A percentile compares a stretch with the other conserved stretches of the same genome.
Conservation (phyloP, 768 basidiomycete genomes). For the Lentinula aciculospora region DNA sequence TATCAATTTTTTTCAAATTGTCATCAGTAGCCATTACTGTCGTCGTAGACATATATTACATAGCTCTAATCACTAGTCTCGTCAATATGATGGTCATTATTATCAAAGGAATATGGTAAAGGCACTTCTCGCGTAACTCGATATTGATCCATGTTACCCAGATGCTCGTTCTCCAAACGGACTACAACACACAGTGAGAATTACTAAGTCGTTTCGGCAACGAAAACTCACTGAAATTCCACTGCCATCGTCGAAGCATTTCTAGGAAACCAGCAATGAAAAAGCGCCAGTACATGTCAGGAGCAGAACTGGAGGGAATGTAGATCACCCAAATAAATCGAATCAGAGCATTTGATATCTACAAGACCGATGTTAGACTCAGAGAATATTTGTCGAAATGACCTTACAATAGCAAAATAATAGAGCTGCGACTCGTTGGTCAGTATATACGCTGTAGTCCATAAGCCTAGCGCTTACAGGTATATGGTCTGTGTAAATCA, state of each 20-base stretch:
- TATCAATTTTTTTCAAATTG: too few species aligned
- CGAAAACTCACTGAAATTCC: slow-evolving; percentile 81
- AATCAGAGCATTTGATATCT: slow-evolving; percentile 68
- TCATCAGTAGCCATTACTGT: not conserved
- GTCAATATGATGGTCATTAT: slow-evolving; percentile 37
- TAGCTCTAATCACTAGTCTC: slow-evolving; percentile 26
- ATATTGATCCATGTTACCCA: slow-evolving; percentile 91
- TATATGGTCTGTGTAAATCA: slow-evolving; percentile 64
- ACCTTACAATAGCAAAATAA: slow-evolving; percentile 67
- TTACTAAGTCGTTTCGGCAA: not conserved
- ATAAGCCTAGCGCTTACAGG: slow-evolving; percentile 34
- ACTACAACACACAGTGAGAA: slow-evolving; percentile 29
- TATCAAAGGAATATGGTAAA: slow-evolving; percentile 65
- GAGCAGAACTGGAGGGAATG: slow-evolving; percentile 43
- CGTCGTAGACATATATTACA: not conserved
- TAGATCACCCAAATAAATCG: slow-evolving; percentile 85
- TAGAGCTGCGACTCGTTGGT: slow-evolving; percentile 46
- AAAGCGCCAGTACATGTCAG: slow-evolving; percentile 45
- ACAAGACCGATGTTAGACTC: not conserved
- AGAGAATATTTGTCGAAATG: not conserved
- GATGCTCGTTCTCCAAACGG: slow-evolving; percentile 86
- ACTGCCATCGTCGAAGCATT: slow-evolving; percentile 75
- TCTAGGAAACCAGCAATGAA: slow-evolving; percentile 73
- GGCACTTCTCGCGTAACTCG: slow-evolving; percentile 84
- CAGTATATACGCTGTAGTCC: not conserved